Evolutionary conservation across 805 yeast genomes (phyloP), one percentile per base, ranked within the genome.

Genomic region (Metschnikowia rubicola): DNA sequence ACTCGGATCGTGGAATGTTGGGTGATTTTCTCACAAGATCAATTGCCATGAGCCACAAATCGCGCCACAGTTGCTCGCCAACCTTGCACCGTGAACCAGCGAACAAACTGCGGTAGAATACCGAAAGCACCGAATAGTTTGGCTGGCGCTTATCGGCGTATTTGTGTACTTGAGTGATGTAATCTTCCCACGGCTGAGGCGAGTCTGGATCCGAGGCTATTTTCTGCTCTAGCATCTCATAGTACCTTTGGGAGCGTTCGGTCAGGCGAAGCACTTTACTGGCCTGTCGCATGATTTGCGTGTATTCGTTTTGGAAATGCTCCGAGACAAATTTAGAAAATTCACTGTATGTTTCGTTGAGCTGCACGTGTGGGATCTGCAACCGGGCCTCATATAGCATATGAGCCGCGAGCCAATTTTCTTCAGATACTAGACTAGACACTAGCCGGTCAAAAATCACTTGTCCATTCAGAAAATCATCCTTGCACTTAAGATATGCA

Each of bases 281-380:
- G 0, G 77, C 78, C 0, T 43, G n/a, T 7, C 53, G 44, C 74
- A 80, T 70, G 19, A 61, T 59, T 0, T 43, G 34, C 1, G 64
- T 66, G 49, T 78, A 78, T 3, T 63, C 39, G 0, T 38, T 54
- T 0, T 60, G 43, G 19, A 53, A 60, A 38, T 64, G 35, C 2
- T 46, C 33, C 1, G 79, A 62, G 2, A 78, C 63, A 44, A 77
- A 74, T 0, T 59, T 26, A 1, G 82, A 78, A 37, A 65, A 70
- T 1, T 61, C 60, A 9, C 64, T 57, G 53, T 65, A 73, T 0
- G 80, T 70, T 0, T 67, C 65, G 3, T 73, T 75, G 8, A 78
- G 45, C 3, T 60, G 53, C 1, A 55, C 46, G 57, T 77, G 81
- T 0, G 82, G 82, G 9, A 56, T 51, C 1, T 53, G 35, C 5